Evolutionary conservation across 176 grass and related monocot species (phyloP), one percentile per base, ranked within the genome.

Genomic region (Rhipidocladum racemiflorum): DNA sequence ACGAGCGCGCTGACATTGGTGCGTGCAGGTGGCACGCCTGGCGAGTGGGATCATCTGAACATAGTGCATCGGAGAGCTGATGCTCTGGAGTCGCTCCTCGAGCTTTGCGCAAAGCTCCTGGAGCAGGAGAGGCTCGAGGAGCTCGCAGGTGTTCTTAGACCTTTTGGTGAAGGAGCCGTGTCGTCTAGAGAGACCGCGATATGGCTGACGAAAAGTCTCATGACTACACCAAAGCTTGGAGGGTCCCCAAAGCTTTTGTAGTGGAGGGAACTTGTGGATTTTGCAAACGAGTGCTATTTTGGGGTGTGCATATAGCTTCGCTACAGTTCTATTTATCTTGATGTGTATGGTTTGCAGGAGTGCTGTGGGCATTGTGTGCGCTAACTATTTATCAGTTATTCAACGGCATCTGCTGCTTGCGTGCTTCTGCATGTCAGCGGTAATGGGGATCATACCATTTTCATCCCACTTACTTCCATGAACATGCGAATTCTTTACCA

Each of bases 201-300:
- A 63, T 97, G 94, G 94, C 82, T 97, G 88, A 97, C 94, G 4
- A 97, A 97, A 64, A 97, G 94, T 49, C 86, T 97, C 36, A 80
- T 93, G 88, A 77, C 91, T 18, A 84, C 74, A 81, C 85, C 85
- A 1, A 91, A 91, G 54, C 79, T 85, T 55, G 87, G 78, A 84
- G 92, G 74, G 74, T 71, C 69, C 4, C 85, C 75, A 59, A 83
- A 57, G 24, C 80, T 63, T n/a, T 17, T 56, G 28, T 84, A 78
- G 81, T 38, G 59, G 80, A 54, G 27, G 25, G 40, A 76, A 30
- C 72, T 71, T 57, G 55, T 28, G 11, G 36, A 25, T 4, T 74
- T 76, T 62, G 55, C 12, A 62, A 48, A 29, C 3, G 39, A n/a
- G 44, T 85, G 70, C 18, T 76, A 0, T 2, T 48, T 81, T 55